phyloP scores from a whole-genome alignment of 495 filamentous ascomycete species.

The Daldinia childiae region DNA sequence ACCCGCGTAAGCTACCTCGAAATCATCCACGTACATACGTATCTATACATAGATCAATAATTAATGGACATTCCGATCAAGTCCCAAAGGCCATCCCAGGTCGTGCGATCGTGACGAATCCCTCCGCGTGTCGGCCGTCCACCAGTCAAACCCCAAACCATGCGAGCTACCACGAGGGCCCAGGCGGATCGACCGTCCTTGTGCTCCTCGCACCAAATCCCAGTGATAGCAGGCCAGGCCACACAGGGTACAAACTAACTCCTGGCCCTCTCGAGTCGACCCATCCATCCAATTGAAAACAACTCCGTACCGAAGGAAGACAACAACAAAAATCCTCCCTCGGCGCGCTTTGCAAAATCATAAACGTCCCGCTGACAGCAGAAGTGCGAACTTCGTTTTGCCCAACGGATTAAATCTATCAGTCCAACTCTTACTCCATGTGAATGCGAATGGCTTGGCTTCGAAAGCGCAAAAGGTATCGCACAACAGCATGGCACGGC shows the following conservation, averaged over 20 bases:
- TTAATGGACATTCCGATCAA: slow-evolving; percentile 20
- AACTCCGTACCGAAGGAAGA: slow-evolving; percentile 32
- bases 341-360: slow-evolving; percentile 29
- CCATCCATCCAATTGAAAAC: slow-evolving; percentile 32
- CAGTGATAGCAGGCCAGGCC: slow-evolving; percentile 10
- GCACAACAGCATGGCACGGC: slow-evolving; percentile 49
- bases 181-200: slow-evolving; percentile 38
- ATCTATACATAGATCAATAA: slow-evolving; percentile 31
- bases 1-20: background rate
- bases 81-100: slow-evolving; percentile 10
- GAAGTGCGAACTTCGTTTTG: slow-evolving; percentile 52
- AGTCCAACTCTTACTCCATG: slow-evolving; percentile 47
- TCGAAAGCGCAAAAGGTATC: slow-evolving; percentile 49
- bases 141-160: slow-evolving; percentile 32
- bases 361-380: slow-evolving; percentile 42
- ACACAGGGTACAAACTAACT: slow-evolving; percentile 33
- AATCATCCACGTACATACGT: background rate
- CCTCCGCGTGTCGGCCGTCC: slow-evolving; percentile 36
- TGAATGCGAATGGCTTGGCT: slow-evolving; percentile 43
- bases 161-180: slow-evolving; percentile 22
- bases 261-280: slow-evolving; percentile 19
- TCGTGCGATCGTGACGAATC: slow-evolving; percentile 36
- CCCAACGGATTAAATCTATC: slow-evolving; percentile 50
- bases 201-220: slow-evolving; percentile 16
- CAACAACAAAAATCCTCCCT: slow-evolving; percentile 3